Base-by-base conservation (phyloP, 2,329 filamentous ascomycete species). In the Ceratocystis diversiconidia region DNA sequence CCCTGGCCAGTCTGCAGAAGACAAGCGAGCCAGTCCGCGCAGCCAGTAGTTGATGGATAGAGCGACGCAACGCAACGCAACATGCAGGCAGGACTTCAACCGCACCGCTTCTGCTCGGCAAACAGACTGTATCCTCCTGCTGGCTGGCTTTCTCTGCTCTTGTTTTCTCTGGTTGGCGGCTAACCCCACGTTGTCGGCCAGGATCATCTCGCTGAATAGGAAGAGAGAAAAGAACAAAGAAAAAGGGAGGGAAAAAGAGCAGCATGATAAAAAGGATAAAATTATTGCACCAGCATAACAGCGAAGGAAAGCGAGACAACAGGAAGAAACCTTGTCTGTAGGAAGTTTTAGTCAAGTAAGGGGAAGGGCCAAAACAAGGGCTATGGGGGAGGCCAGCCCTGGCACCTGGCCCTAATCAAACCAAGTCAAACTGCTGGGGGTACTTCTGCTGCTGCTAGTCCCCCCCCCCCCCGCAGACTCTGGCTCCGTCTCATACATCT, bases 121-220 rank as follows among this genome's bases (percentile, higher is more conserved):
- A 48, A 48, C 36, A 41, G 36, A 10, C 36, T 41, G 10, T 12
- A 41, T 41, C 36, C 32, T 25, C 22, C 22, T 2, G 36, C 30
- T 32, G 30, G n/a, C 46, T 22, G 46, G 1, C 46, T 15, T 4
- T 32, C 50, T 28, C 10, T 30, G 4, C 2, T 12, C 25, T 32
- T 57, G 3, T 57, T 57, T 57, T 32, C 52, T 57, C 52, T 57
- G 7, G 17, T 10, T 57, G 52, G 52, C 52, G 52, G 52, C 52
- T 57, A 57, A 57, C 52, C 52, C 52, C 52, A 57, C 52, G 52
- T 57, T 57, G 52, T 10, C 52, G 17, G 52, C 52, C 22, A 15
- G 52, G 52, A 57, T 57, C 22, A 30, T 28, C 36, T 41, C 36
- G 10, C 36, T 12, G 36, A 1, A 41, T 12, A 41, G 36, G 8